Evolutionary conservation across 306 rosid genomes (phyloP).

Genomic region (Hippophae rhamnoides): DNA sequence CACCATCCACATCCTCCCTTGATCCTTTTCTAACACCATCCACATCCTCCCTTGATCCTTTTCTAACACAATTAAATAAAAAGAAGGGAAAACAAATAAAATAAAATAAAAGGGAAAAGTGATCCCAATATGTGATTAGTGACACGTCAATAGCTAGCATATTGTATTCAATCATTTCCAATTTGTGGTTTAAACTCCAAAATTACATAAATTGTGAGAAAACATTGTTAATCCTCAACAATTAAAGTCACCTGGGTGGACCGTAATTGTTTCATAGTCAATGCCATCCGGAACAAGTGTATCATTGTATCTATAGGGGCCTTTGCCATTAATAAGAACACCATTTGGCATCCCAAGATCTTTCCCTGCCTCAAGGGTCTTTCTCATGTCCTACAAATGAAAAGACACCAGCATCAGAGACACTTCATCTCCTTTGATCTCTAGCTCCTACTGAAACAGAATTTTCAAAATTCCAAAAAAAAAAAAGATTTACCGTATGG

Average conservation of each 20-base stretch:
- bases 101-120: too few relatives aligned
- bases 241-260: constrained; percentile 53
- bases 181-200: neutral
- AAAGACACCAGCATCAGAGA: constrained; percentile 21
- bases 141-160: too few relatives aligned
- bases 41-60: too few relatives aligned
- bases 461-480: constrained; percentile 11
- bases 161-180: too few relatives aligned
- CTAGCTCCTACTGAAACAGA: neutral
- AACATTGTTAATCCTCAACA: neutral
- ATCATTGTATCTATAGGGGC: constrained; percentile 74
- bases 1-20: too few relatives aligned
- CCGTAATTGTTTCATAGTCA: constrained; percentile 59
- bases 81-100: too few relatives aligned
- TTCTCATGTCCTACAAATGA: constrained; percentile 68
- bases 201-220: too few relatives aligned
- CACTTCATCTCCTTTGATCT: neutral
- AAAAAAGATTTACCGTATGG: constrained; percentile 58
- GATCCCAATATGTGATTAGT: too few relatives aligned
- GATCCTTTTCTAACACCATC: too few relatives aligned
- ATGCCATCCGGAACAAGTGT: constrained; percentile 84
- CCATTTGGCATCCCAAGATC: constrained; percentile 95
- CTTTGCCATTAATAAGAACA: constrained; percentile 95
- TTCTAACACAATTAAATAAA: too few relatives aligned
- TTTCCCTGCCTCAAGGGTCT: constrained; percentile 71